These are phyloP conservation scores for Mycosphaerelloides madeirae DNA, from an alignment of 2,329 filamentous ascomycete species.

Conservation along the genomic window DNA sequence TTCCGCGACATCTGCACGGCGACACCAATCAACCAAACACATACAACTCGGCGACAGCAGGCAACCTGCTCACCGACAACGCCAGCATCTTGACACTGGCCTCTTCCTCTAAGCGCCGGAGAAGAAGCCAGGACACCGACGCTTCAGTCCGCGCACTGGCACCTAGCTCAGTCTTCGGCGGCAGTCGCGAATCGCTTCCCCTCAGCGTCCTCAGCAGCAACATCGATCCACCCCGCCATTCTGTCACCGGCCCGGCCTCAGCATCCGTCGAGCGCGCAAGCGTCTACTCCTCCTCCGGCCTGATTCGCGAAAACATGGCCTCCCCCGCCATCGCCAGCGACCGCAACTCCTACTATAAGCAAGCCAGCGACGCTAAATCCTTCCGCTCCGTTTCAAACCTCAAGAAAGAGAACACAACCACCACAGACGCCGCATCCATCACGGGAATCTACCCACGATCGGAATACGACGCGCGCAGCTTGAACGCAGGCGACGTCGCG, in stretches of 20 bases:
- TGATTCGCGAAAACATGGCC: slow-evolving; percentile 44
- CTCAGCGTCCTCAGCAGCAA: slow-evolving; percentile 73
- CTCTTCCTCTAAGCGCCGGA: slow-evolving; percentile 73
- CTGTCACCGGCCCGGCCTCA: slow-evolving; percentile 44
- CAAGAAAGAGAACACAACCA: slow-evolving; percentile 12
- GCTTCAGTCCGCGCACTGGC: slow-evolving; percentile 81
- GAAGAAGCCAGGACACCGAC: slow-evolving; percentile 78
- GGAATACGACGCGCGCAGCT: slow-evolving; percentile 29
- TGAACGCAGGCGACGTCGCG: slow-evolving; percentile 44
- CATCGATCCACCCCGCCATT: slow-evolving; percentile 53
- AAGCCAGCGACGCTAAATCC: slow-evolving; percentile 39
- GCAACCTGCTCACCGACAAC: slow-evolving; percentile 77
- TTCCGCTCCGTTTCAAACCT: slow-evolving; percentile 30
- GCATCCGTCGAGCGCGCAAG: slow-evolving; percentile 65
- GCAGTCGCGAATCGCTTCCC: slow-evolving; percentile 73
- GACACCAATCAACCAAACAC: slow-evolving; percentile 41
- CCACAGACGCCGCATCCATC: slow-evolving; percentile 13
- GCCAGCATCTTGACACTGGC: slow-evolving; percentile 81
- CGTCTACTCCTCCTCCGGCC: slow-evolving; percentile 54
- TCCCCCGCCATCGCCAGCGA: slow-evolving; percentile 66
- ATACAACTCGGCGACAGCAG: slow-evolving; percentile 73
- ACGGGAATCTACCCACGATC: slow-evolving; percentile 38
- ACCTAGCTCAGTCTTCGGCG: slow-evolving; percentile 75
- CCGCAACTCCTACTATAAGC: slow-evolving; percentile 67
- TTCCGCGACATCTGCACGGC: slow-evolving; percentile 62